Percentiles rank a stretch among this genome's conserved stretches.
Evolutionary conservation across 2,329 filamentous ascomycete species (phyloP).

Genomic region (Penicillium sp.): DNA sequence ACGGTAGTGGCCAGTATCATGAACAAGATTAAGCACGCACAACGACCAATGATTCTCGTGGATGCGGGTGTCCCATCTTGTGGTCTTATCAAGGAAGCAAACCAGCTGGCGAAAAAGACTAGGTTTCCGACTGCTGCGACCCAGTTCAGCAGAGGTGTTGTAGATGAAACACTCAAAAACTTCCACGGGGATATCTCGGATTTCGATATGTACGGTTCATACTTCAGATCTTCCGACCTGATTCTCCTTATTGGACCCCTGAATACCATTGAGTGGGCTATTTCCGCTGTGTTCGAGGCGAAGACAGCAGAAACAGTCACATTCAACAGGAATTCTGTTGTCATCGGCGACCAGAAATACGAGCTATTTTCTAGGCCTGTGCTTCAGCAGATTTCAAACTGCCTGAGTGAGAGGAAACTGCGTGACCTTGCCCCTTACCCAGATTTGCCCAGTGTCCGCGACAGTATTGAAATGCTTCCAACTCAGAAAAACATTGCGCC

Average conservation of each 20-base stretch:
- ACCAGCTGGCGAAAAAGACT: background rate
- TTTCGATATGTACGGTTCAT: background rate
- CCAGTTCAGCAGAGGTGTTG: background rate
- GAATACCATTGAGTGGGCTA: background rate
- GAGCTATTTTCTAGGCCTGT: background rate
- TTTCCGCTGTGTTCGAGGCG: background rate
- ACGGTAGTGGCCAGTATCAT: background rate
- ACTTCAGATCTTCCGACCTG: background rate
- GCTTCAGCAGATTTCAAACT: background rate
- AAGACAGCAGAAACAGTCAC: background rate
- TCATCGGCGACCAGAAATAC: background rate
- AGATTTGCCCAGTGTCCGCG: background rate
- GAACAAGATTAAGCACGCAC: background rate
- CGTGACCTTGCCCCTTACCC: background rate
- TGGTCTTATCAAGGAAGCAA: background rate
- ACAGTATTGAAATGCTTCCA: background rate
- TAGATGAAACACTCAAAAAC: background rate
- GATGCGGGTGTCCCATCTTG: background rate
- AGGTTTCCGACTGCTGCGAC: background rate
- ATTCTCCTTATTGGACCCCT: background rate
- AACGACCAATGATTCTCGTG: background rate
- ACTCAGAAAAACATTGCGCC: background rate
- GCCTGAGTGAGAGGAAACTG: background rate
- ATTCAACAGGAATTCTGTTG: background rate
- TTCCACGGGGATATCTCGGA: background rate